A percentile compares a stretch with the other conserved stretches of the same genome.
Conservation (phyloP, 768 basidiomycete species). For the Coprinopsis cinerea region DNA sequence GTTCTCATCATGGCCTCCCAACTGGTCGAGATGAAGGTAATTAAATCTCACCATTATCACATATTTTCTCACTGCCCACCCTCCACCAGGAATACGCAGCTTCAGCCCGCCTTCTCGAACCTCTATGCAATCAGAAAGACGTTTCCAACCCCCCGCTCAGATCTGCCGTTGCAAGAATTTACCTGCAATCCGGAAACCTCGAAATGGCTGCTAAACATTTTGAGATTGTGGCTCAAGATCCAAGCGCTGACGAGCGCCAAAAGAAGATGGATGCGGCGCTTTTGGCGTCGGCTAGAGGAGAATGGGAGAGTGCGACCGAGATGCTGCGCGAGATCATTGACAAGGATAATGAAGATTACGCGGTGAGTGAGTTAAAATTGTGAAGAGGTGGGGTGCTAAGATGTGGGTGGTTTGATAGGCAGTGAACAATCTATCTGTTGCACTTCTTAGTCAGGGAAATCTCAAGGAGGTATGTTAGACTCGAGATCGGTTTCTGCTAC, state of each 20-base stretch:
- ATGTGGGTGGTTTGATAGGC: conserved; percentile 34
- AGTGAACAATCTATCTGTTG: conserved; percentile 72
- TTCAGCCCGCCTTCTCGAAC: conserved; percentile 61
- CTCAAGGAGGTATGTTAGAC: conserved; percentile 54
- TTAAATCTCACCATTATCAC: too few relatives aligned
- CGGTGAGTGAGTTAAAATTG: too few relatives aligned
- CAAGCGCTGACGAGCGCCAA: conserved; percentile 34
- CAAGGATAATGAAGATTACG: conserved; percentile 54
- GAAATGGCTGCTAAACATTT: conserved; percentile 56
- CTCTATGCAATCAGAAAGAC: conserved; percentile 39
- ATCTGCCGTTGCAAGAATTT: conserved; percentile 66
- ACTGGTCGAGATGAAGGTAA: conserved; percentile 78
- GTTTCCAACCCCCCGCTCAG: conserved; percentile 49
- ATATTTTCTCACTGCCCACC: too few relatives aligned
- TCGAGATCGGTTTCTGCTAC: neutral
- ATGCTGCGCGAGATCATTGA: conserved; percentile 39
- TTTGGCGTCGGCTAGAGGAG: conserved; percentile 60
- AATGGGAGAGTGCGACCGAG: conserved; percentile 53
- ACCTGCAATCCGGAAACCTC: conserved; percentile 69
- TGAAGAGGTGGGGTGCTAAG: too few relatives aligned
- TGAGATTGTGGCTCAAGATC: conserved; percentile 39
- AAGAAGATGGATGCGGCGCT: conserved; percentile 63
- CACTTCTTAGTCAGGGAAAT: conserved; percentile 63
- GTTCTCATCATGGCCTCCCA: conserved; percentile 76
- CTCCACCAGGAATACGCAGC: conserved; percentile 56